phyloP scores from a whole-genome alignment of 495 filamentous ascomycete genomes.

The Usnea hakonensis region DNA sequence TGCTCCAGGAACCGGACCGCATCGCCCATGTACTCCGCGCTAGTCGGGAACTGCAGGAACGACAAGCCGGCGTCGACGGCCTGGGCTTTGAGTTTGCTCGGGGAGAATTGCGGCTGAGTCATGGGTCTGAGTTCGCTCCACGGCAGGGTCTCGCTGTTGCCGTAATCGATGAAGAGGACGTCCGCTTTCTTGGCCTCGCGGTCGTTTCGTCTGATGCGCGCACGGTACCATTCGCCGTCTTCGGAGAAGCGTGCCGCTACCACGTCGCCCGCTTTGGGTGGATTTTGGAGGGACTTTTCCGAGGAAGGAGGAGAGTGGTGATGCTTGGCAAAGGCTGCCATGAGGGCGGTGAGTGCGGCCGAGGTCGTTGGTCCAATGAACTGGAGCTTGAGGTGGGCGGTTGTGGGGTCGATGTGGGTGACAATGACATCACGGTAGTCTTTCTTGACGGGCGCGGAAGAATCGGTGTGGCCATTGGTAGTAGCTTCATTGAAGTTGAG shows the following conservation, averaged over 20 bases:
- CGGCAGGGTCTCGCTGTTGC: conserved; percentile 80
- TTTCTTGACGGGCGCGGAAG: conserved; percentile 50
- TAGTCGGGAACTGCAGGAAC: conserved; percentile 74
- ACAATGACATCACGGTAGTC: conserved; percentile 92
- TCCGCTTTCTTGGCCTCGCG: conserved; percentile 80
- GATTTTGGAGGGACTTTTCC: conserved; percentile 57
- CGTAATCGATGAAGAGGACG: conserved; percentile 92
- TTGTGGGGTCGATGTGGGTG: conserved; percentile 72
- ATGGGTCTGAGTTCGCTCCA: conserved; percentile 78
- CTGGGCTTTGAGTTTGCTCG: conserved; percentile 74
- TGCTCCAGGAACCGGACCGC: conserved; percentile 63
- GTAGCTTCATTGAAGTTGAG: conserved; percentile 28
- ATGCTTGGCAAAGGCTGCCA: conserved; percentile 81
- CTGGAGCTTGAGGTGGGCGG: conserved; percentile 76
- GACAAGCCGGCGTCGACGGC: conserved; percentile 83
- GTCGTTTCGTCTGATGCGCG: conserved; percentile 82
- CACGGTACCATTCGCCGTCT: conserved; percentile 92
- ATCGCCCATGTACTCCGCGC: conserved; percentile 71
- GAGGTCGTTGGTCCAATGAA: conserved; percentile 74
- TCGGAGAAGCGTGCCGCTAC: conserved; percentile 83
- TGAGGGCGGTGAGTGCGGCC: conserved; percentile 65
- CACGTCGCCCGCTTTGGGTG: conserved; percentile 84
- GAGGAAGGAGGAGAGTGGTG: conserved; percentile 67
- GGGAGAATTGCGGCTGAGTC: conserved; percentile 64
- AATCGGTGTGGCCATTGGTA: conserved; percentile 42